Base-by-base conservation (phyloP, 495 filamentous ascomycete genomes). In the Hypoxylon crocopeplum region DNA sequence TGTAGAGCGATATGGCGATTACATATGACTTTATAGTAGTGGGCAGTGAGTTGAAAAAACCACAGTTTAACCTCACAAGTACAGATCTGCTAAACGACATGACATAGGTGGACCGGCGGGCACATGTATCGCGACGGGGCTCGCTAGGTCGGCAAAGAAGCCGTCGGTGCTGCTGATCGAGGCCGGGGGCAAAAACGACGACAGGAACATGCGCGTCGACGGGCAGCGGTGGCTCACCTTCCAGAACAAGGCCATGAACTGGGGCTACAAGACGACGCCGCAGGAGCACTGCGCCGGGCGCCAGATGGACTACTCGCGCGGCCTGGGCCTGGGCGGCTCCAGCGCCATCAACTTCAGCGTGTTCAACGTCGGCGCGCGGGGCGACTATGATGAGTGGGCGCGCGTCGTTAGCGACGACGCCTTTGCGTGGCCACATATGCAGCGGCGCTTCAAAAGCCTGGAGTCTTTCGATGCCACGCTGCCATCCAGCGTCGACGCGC, bases 341-440 rank as follows among this genome's bases (percentile, higher is more conserved):
- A 84, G 73, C 27, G 81, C 81, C 12, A 82, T 89, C 50, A 90
- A 90, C 68, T 88, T 88, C 44, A 80, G 79, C 15, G 71, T 83
- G 8, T 89, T 76, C 51, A 81, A 75, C 10, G 57, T 81, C 7
- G 87, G 87, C 5, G 76, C 84, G 5, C 67, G 72, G 4, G 79
- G 81, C 44, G 87, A 90, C 61, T 89, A 84, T 58, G 78, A 87
- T 25, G 73, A 82, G 34, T 83, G 84, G 73, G 72, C 74, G 15
- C 62, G 67, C 12, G 25, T 75, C 1, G 62, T 67, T 1, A 70
- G 54, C 2, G 76, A 80, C 60, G 72, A 82, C 0, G 62, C 66
- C 0, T 90, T 80, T 53, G 39, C 37, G 1, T 89, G 84, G 82
- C 59, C 75, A 7, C 66, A 74, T 7, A 77, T 82, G 50, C 68